Conservation (phyloP, 176 grass and related monocot species). For the Avena atlantica region DNA sequence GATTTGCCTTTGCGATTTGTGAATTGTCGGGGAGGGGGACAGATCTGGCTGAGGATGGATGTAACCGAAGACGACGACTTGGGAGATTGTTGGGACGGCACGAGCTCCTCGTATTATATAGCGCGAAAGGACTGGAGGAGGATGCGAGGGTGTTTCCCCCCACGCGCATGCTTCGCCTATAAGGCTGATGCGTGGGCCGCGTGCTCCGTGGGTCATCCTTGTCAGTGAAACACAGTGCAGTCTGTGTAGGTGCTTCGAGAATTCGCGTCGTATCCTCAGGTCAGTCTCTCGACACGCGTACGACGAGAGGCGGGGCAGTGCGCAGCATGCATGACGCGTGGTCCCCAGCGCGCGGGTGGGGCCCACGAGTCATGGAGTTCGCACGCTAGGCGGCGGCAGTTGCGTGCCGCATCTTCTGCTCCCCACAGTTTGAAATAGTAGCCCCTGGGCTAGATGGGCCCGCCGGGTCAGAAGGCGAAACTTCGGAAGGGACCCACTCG, state of each 20-base stretch:
- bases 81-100: neutral
- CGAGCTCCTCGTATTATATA: neutral
- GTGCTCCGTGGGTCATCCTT: fast-evolving
- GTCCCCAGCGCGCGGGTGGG: neutral
- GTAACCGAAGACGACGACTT: neutral
- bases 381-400: neutral
- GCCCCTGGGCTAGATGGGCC: neutral
- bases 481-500: neutral
- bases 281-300: slow-evolving; percentile 10
- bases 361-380: neutral
- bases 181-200: fast-evolving
- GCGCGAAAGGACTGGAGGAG: neutral
- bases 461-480: neutral
- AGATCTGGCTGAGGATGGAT: neutral
- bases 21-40: neutral
- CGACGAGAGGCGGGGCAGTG: neutral
- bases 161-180: fast-evolving
- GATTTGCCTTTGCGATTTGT: neutral
- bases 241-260: neutral
- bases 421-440: neutral
- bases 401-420: slow-evolving; percentile 3
- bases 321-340: slow-evolving; percentile 1
- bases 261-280: neutral
- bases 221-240: fast-evolving
- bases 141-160: neutral